phyloP scores from a whole-genome alignment of 768 basidiomycete genomes.

The Panellus pusillus region DNA sequence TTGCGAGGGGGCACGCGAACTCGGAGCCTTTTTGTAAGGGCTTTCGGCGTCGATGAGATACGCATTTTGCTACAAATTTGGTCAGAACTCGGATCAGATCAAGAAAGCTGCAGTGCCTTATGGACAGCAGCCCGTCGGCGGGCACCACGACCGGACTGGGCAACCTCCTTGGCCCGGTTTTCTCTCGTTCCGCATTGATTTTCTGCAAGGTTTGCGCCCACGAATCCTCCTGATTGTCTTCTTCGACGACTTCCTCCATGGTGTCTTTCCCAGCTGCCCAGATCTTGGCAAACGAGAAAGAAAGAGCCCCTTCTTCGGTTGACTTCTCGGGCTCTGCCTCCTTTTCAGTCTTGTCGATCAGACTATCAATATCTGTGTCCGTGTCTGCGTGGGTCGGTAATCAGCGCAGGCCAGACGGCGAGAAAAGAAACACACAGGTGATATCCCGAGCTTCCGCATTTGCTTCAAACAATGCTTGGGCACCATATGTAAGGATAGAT shows the following conservation, averaged over 20 bases:
- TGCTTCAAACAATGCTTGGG: conserved; percentile 79
- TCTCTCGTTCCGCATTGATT: conserved; percentile 45
- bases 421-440: conserved; percentile 46
- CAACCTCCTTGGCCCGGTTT: conserved; percentile 44
- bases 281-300: conserved; percentile 88
- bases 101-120: conserved; percentile 31
- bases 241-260: conserved; percentile 67
- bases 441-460: conserved; percentile 64
- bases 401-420: not conserved
- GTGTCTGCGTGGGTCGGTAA: conserved; percentile 48
- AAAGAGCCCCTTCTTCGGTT: conserved; percentile 49
- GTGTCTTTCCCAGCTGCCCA: conserved; percentile 82
- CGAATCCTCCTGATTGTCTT: conserved; percentile 65
- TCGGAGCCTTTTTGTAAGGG: conserved; percentile 16
- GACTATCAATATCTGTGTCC: conserved; percentile 78
- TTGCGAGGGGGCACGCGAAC: conserved; percentile 3
- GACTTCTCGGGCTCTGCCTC: conserved; percentile 59
- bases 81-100: not conserved
- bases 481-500: conserved; percentile 87
- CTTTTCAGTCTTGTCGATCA: conserved; percentile 83
- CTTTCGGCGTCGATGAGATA: conserved; percentile 14
- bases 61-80: conserved; percentile 9
- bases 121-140: conserved; percentile 67
- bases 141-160: conserved; percentile 69
- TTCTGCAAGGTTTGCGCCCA: conserved; percentile 74